Conservation (phyloP, 805 yeast genomes). For the Wickerhamiella musiphila region DNA sequence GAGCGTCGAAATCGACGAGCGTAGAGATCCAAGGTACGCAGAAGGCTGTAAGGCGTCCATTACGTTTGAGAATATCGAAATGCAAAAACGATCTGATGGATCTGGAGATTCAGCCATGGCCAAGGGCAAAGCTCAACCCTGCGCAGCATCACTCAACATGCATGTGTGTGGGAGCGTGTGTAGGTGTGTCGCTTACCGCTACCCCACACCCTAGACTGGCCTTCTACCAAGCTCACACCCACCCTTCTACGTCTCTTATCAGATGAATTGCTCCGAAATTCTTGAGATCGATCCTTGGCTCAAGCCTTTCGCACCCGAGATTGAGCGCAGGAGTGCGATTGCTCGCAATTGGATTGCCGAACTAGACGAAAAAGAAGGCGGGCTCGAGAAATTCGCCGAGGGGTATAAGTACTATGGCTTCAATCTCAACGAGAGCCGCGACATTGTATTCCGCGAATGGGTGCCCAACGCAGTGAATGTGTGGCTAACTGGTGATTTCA, state of each 20-base stretch:
- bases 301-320: constrained; percentile 53
- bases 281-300: constrained; percentile 72
- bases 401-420: constrained; percentile 67
- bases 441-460: constrained; percentile 61
- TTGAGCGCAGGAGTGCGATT: constrained; percentile 46
- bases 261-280: constrained; percentile 20
- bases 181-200: too few relatives aligned
- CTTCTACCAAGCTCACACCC: too few relatives aligned
- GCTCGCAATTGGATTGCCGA: constrained; percentile 47
- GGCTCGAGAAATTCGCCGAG: constrained; percentile 51
- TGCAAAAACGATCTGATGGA: too few relatives aligned
- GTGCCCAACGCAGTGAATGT: constrained; percentile 75
- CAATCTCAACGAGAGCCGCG: constrained; percentile 36
- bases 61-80: too few relatives aligned
- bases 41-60: too few relatives aligned
- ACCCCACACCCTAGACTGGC: too few relatives aligned
- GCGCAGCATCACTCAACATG: too few relatives aligned
- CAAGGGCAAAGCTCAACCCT: too few relatives aligned
- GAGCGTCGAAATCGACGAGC: too few relatives aligned
- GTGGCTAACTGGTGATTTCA: constrained; percentile 81
- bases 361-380: constrained; percentile 43
- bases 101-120: too few relatives aligned
- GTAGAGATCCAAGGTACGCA: too few relatives aligned
- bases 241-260: background rate
- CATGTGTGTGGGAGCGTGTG: too few relatives aligned